Evolutionary conservation across 1,284 basidiomycete species (phyloP).

Genomic region (Meira miltonrushii): DNA sequence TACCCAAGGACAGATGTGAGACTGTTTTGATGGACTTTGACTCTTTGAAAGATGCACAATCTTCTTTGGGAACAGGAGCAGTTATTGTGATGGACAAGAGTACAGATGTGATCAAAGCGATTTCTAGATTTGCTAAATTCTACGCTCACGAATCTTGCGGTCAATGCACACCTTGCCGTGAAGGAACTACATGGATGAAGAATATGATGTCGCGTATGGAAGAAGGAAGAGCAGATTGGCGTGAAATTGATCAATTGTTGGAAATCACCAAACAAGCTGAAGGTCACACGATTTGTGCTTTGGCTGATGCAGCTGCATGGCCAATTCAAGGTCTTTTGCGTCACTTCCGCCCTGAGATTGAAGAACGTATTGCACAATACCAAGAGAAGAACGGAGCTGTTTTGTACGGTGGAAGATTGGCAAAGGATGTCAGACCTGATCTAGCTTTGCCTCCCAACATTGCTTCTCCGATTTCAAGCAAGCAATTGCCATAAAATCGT

Average conservation of each 20-base stretch:
- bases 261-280: constrained; percentile 76
- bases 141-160: constrained; percentile 94
- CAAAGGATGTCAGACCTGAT: constrained; percentile 66
- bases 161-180: constrained; percentile 93
- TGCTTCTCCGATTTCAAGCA: constrained; percentile 1
- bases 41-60: constrained; percentile 88
- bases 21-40: constrained; percentile 81
- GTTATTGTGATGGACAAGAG: constrained; percentile 99
- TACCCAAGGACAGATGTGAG: constrained; percentile 62
- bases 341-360: constrained; percentile 76
- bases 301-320: constrained; percentile 97
- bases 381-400: constrained; percentile 74
- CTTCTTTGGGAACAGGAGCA: constrained; percentile 91
- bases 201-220: constrained; percentile 60
- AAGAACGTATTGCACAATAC: constrained; percentile 76
- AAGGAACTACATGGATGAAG: constrained; percentile 60
- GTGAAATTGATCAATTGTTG: constrained; percentile 85
- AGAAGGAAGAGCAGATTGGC: constrained; percentile 77
- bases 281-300: constrained; percentile 77
- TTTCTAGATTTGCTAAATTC: constrained; percentile 74
- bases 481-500: background rate
- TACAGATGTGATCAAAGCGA: constrained; percentile 77
- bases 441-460: constrained; percentile 63
- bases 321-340: constrained; percentile 92
- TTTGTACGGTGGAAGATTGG: constrained; percentile 77